Percentiles rank a stretch among this genome's conserved stretches.
These are phyloP conservation scores for Paraglomus brasilianum DNA, from an alignment of 192 early-diverging fungal species.

Conservation along the genomic window DNA sequence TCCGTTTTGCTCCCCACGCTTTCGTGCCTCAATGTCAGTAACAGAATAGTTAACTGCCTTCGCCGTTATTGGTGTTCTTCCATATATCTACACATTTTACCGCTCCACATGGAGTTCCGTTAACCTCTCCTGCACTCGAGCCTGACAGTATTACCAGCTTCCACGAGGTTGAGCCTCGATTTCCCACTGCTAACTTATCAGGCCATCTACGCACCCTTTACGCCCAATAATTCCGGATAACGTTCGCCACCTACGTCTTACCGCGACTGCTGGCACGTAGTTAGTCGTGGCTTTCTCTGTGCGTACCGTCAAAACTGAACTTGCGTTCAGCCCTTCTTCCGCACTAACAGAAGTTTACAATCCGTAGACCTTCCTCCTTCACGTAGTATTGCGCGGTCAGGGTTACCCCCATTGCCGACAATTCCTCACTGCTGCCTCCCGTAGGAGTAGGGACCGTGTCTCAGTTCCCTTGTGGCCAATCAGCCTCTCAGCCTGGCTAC, in stretches of 20 bases:
- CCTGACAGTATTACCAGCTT: slow-evolving; percentile 38
- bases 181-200: slow-evolving; percentile 44
- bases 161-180: slow-evolving; percentile 43
- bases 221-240: slow-evolving; percentile 49
- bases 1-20: slow-evolving; percentile 51
- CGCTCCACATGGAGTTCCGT: slow-evolving; percentile 48
- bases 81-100: slow-evolving; percentile 48
- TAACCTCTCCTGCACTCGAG: slow-evolving; percentile 49
- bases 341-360: too few species aligned
- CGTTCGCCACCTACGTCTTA: slow-evolving; percentile 48
- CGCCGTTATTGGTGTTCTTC: slow-evolving; percentile 43
- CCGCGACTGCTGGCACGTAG: slow-evolving; percentile 54
- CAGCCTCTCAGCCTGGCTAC: slow-evolving; percentile 55
- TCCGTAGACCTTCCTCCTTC: too few species aligned
- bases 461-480: slow-evolving; percentile 54
- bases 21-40: slow-evolving; percentile 50
- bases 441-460: too few species aligned
- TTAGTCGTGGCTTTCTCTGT: slow-evolving; percentile 49
- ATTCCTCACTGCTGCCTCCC: too few species aligned
- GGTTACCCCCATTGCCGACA: too few species aligned
- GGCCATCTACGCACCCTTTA: slow-evolving; percentile 50
- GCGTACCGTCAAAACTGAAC: slow-evolving; percentile 46
- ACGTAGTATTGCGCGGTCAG: too few species aligned
- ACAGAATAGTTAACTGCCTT: slow-evolving; percentile 48
- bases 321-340: slow-evolving; percentile 47